Base-by-base conservation (phyloP, 352 stramenopile species). In the Pythium pyrilobum region DNA sequence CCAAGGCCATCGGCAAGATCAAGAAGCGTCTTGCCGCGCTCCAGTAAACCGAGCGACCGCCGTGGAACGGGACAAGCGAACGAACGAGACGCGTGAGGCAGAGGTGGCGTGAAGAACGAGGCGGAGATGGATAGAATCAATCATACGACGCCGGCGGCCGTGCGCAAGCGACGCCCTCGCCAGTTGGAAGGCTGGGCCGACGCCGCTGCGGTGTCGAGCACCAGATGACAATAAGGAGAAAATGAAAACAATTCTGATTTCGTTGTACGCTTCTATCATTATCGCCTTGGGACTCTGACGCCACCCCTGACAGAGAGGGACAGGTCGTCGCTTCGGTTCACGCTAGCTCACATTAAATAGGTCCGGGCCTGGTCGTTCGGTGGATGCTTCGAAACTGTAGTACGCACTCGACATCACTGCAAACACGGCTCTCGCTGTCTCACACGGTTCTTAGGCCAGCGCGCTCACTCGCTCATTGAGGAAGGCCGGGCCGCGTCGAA, bases 1-100 rank as follows among this genome's bases (percentile, higher is more conserved):
- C 96, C 40, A 93, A 97, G 66, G 97, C 97, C 38, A 99, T 99
- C 71, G 96, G 87, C 42, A 91, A 98, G 67, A 99, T 99, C 83
- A 99, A 99, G 88, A 97, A 96, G 69, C 91, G 83, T 57, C 78
- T 98, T 52, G 74, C 88, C 23, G 72, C 62, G 16, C 45, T 95
- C 56, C 76, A 96, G 54, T 91, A 87, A 73, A 68, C 31, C 18
- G 7, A 37, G 24, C 43, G 27, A 38, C 15, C 5, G 16, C 5
- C 5, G 13, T 32, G 20, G 21, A 16, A 20, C 42, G 46, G 38
- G 28, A 21, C 37, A 10, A 43, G 25, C 23, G 28, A n/a, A 20
- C 11, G 34, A 45, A 29, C 33, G 33, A 15, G 8, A 39, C 16
- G 34, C 34, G 16, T 13, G 5, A 7, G 9, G 31, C 21, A 13